Percentiles rank a stretch among this genome's conserved stretches.
These are phyloP conservation scores for Epichloe aotearoae DNA, from an alignment of 2,329 filamentous ascomycete genomes.

Conservation along the genomic window DNA sequence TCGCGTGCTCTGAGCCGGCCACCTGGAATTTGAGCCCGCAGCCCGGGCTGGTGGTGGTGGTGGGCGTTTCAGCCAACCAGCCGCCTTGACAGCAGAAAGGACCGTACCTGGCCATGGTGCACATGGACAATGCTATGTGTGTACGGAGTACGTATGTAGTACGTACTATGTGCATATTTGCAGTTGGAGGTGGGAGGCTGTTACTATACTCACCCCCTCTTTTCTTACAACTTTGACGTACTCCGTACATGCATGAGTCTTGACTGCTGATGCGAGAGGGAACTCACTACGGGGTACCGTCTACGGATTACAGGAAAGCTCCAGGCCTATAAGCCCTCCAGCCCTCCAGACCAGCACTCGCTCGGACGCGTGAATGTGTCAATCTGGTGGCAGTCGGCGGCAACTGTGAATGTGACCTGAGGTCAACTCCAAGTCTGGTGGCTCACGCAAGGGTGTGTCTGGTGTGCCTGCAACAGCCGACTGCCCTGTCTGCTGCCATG, in stretches of 20 bases:
- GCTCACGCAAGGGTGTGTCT: not conserved
- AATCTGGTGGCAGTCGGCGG: no score
- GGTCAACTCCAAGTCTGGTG: no score
- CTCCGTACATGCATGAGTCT: not conserved
- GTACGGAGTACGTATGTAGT: not conserved
- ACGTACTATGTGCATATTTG: not conserved
- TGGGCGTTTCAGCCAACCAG: conserved; percentile 9
- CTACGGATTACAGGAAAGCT: not conserved
- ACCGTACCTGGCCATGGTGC: not conserved
- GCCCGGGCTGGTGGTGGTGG: not conserved
- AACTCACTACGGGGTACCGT: no score
- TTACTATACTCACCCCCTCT: not conserved
- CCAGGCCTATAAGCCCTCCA: not conserved
- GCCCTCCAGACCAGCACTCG: not conserved
- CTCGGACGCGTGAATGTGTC: no score
- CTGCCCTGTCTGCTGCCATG: not conserved
- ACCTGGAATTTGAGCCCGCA: not conserved
- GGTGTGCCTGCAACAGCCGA: not conserved
- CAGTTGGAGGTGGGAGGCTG: not conserved
- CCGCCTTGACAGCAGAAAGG: conserved; percentile 5
- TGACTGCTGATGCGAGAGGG: not conserved
- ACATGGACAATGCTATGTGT: not conserved
- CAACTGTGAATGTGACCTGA: no score
- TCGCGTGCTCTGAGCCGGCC: not conserved
- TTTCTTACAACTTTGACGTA: not conserved